Conservation (phyloP, 2,329 filamentous ascomycete genomes). For the Thermothelomyces thermophilus region DNA sequence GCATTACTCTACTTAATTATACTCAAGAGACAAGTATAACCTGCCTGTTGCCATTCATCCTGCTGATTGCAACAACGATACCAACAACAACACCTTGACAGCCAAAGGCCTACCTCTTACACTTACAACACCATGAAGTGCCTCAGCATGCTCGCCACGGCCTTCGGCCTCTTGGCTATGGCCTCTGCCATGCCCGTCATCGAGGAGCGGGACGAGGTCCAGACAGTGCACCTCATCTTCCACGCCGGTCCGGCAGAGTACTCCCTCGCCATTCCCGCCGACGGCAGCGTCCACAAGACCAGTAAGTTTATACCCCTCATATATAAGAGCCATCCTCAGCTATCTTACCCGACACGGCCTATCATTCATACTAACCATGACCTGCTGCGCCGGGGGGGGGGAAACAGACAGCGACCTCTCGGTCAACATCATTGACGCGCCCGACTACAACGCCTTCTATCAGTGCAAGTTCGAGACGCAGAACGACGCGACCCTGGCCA, state of each 20-base stretch:
- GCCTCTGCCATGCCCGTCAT: conserved; percentile 15
- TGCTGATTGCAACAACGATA: neutral
- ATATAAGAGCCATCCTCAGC: neutral
- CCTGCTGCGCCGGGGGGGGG: too few species aligned
- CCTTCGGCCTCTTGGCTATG: conserved; percentile 11
- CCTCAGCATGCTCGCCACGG: conserved; percentile 5
- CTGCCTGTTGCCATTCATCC: neutral
- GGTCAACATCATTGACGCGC: conserved; percentile 27
- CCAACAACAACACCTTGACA: neutral
- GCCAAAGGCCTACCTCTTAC: neutral
- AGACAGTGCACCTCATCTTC: conserved; percentile 39
- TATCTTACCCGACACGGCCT: too few species aligned
- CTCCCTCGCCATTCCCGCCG: conserved; percentile 35
- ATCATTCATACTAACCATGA: neutral
- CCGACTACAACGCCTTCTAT: conserved; percentile 37
- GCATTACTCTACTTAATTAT: too few species aligned
- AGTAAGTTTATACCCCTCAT: conserved; percentile 24
- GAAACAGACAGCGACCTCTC: conserved; percentile 36
- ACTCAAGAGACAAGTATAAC: too few species aligned
- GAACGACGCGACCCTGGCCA: conserved; percentile 29
- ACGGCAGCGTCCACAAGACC: conserved; percentile 34
- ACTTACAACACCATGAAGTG: conserved; percentile 14
- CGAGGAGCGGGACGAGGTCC: conserved; percentile 26
- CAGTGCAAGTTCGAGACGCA: conserved; percentile 40
- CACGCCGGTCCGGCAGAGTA: conserved; percentile 38